Percentiles rank a stretch among this genome's conserved stretches.
Conservation (phyloP, 805 yeast genomes). For the Clavispora asparagi region DNA sequence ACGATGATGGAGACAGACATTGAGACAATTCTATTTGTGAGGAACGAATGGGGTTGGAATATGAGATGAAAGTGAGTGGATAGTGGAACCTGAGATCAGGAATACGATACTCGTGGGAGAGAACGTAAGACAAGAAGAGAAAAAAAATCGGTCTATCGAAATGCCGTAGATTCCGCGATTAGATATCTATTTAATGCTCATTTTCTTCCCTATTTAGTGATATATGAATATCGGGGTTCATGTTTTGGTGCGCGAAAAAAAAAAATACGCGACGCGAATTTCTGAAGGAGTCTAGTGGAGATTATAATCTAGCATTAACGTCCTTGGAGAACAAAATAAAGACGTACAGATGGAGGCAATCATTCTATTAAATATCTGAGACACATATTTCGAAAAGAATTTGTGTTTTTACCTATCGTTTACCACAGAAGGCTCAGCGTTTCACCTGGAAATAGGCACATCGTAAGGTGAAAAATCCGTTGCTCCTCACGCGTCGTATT, state of each 20-base stretch:
- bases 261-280: not conserved
- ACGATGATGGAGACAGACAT: not conserved
- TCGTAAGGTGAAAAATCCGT: not conserved
- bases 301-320: not conserved
- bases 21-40: not conserved
- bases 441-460: not conserved
- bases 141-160: not conserved
- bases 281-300: not conserved
- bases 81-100: not conserved
- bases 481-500: not conserved
- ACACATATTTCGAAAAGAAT: too few relatives aligned
- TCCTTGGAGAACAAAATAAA: too few relatives aligned
- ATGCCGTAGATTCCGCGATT: not conserved
- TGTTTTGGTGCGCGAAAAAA: not conserved
- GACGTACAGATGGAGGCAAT: too few relatives aligned
- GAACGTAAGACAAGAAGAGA: not conserved
- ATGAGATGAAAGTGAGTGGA: not conserved
- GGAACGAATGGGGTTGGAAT: not conserved
- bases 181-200: not conserved
- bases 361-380: too few relatives aligned
- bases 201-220: not conserved
- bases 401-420: too few relatives aligned
- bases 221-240: not conserved
- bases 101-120: not conserved
- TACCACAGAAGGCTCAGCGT: not conserved